Conservation (phyloP, 2,329 filamentous ascomycete species). For the Colletotrichum sp. region DNA sequence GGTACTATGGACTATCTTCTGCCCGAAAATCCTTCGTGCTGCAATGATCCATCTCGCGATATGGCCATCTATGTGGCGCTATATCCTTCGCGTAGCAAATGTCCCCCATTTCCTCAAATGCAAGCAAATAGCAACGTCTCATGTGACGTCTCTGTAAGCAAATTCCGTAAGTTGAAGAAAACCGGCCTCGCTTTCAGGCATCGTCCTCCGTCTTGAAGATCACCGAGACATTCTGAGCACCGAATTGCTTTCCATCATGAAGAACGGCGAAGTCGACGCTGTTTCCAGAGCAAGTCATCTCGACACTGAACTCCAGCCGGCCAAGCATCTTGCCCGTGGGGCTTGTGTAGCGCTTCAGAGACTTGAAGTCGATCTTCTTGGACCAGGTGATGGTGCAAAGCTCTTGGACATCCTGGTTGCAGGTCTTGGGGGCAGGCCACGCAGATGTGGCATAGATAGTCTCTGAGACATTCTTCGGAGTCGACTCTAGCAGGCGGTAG, state of each 20-base stretch:
- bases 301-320: background rate
- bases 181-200: background rate
- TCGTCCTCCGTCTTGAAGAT: slow-evolving; percentile 14
- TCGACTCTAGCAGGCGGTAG: background rate
- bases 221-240: slow-evolving; percentile 20
- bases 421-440: background rate
- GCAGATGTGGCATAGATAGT: background rate
- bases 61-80: too few species aligned
- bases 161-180: too few species aligned
- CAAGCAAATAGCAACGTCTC: too few species aligned
- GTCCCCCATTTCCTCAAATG: too few species aligned
- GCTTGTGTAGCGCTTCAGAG: slow-evolving; percentile 20
- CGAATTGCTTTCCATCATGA: slow-evolving; percentile 18
- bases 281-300: slow-evolving; percentile 25
- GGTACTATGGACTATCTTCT: too few species aligned
- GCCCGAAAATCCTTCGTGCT: too few species aligned
- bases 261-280: slow-evolving; percentile 25
- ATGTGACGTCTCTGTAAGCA: too few species aligned
- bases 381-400: slow-evolving; percentile 26
- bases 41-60: too few species aligned
- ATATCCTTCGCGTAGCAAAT: too few species aligned
- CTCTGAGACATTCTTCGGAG: background rate
- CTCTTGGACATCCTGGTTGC: fast-evolving
- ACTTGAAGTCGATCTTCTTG: background rate
- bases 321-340: background rate